Percentiles rank a stretch among this genome's conserved stretches.
These are phyloP conservation scores for Aspergillus pseudoglaucus DNA, from an alignment of 2,329 filamentous ascomycete species.

Conservation along the genomic window DNA sequence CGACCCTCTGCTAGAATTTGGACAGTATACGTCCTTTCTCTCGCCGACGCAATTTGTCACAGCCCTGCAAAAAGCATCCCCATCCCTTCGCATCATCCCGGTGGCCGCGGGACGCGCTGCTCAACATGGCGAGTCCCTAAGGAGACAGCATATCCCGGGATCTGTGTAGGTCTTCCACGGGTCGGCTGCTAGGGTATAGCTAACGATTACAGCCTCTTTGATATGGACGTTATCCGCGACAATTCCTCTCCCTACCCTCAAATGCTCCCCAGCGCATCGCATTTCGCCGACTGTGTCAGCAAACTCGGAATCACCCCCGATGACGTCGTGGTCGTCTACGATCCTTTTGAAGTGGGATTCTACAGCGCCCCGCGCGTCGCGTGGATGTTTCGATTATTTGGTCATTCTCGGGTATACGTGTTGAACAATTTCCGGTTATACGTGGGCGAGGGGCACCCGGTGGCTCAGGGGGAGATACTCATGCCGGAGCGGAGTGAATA, in stretches of 20 bases:
- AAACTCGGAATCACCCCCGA: slow-evolving; percentile 14
- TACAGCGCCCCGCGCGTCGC: slow-evolving; percentile 25
- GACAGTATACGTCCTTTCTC: not conserved
- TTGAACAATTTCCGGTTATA: slow-evolving; percentile 26
- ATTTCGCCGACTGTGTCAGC: slow-evolving; percentile 16
- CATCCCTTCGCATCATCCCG: slow-evolving; percentile 14
- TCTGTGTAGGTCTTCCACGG: slow-evolving; percentile 13
- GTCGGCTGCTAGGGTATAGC: not conserved
- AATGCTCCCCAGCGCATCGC: slow-evolving; percentile 20
- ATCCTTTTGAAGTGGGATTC: slow-evolving; percentile 20
- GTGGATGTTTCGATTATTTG: slow-evolving; percentile 22
- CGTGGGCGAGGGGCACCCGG: slow-evolving; percentile 11
- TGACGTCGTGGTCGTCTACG: slow-evolving; percentile 24
- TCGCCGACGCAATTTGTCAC: not conserved
- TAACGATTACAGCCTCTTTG: slow-evolving; percentile 18
- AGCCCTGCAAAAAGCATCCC: not conserved
- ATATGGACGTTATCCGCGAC: slow-evolving; percentile 21
- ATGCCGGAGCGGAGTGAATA: not conserved
- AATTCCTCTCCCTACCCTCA: slow-evolving; percentile 18
- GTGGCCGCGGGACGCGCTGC: slow-evolving; percentile 16
- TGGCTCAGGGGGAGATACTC: slow-evolving; percentile 6
- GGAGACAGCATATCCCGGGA: slow-evolving; percentile 16
- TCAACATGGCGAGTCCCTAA: slow-evolving; percentile 7
- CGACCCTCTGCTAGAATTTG: not conserved
- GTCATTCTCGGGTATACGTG: slow-evolving; percentile 20